A percentile compares a stretch with the other conserved stretches of the same genome.
Evolutionary conservation across 2,329 filamentous ascomycete genomes (phyloP).

Genomic region (Exophiala dermatitidis): DNA sequence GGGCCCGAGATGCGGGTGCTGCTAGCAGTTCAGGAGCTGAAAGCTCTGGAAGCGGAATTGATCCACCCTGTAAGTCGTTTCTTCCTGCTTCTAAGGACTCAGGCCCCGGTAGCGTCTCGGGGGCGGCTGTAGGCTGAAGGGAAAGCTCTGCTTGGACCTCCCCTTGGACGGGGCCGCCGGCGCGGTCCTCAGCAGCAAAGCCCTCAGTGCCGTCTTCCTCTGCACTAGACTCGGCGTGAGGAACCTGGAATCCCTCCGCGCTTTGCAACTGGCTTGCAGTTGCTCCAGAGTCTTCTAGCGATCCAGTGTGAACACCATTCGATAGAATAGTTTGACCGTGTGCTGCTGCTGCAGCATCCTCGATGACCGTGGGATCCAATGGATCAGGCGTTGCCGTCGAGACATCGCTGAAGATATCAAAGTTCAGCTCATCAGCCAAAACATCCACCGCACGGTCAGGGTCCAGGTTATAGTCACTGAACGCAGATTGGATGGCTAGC

Average conservation of each 20-base stretch:
- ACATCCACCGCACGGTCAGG: slow-evolving; percentile 13
- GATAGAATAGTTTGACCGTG: background rate
- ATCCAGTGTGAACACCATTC: background rate
- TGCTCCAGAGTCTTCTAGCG: background rate
- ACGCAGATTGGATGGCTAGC: slow-evolving; percentile 15
- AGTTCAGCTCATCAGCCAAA: slow-evolving; percentile 13
- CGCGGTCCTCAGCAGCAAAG: background rate
- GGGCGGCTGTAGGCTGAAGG: slow-evolving; percentile 6
- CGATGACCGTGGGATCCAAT: slow-evolving; percentile 1
- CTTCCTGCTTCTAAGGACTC: background rate
- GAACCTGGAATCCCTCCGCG: background rate
- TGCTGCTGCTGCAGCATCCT: background rate
- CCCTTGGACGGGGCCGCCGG: background rate
- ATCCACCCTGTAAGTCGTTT: background rate
- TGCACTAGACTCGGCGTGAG: too few species aligned
- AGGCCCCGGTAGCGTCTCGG: slow-evolving; percentile 10
- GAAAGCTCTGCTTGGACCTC: background rate
- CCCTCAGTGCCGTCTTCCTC: background rate
- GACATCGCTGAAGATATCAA: slow-evolving; percentile 1
- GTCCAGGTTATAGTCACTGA: slow-evolving; percentile 16
- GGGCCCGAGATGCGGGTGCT: background rate
- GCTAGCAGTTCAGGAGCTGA: background rate
- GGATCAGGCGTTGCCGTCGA: slow-evolving; percentile 23
- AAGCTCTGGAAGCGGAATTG: background rate
- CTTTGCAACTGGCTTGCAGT: background rate